Conservation (phyloP, 2,329 filamentous ascomycete genomes). For the Akanthomyces lecanii region DNA sequence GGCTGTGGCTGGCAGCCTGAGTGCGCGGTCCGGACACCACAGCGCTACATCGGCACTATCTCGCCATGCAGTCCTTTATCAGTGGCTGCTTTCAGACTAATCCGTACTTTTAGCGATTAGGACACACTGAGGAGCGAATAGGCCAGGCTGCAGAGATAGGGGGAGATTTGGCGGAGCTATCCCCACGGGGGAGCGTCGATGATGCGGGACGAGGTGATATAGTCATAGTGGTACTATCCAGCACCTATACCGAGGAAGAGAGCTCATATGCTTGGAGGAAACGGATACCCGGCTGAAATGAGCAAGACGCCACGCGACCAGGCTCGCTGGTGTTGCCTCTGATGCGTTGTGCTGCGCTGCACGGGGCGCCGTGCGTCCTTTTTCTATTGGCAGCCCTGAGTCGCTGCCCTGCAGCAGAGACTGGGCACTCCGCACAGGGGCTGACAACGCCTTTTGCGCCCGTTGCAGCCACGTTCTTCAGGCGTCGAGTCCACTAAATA, state of each 20-base stretch:
- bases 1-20: background rate
- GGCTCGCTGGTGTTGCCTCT: background rate
- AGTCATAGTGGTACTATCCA: background rate
- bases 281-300: background rate
- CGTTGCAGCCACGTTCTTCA: background rate
- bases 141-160: background rate
- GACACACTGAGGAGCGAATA: background rate
- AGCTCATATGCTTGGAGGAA: background rate
- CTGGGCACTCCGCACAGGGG: background rate
- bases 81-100: background rate
- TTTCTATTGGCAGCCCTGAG: background rate
- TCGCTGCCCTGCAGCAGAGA: background rate
- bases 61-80: background rate
- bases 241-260: background rate
- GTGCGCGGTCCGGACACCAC: background rate
- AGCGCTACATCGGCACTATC: background rate
- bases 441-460: background rate
- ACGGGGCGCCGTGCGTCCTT: background rate
- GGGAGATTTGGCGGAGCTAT: slow-evolving; percentile 1
- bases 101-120: background rate
- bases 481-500: background rate
- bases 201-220: background rate
- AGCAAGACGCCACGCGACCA: slow-evolving; percentile 13
- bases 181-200: slow-evolving; percentile 3
- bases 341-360: background rate